Evolutionary conservation across 768 basidiomycete species (phyloP).

Genomic region (Pholiota microspora): DNA sequence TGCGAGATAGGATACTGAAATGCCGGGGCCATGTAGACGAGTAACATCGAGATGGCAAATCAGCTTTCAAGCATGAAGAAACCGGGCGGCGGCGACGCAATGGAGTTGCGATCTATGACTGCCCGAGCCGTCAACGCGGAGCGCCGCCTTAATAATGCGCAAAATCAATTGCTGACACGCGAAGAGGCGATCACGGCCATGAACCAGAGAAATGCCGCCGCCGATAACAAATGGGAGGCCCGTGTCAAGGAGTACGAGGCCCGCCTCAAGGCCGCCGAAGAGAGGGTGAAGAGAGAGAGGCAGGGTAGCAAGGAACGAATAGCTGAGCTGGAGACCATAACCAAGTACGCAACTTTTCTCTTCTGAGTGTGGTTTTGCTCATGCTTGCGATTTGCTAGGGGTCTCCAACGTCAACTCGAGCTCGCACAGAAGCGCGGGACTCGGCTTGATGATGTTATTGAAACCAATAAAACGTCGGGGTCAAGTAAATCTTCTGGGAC

Average conservation of each 20-base stretch:
- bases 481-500: conserved; percentile 10
- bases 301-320: conserved; percentile 92
- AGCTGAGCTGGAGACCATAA: conserved; percentile 63
- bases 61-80: conserved; percentile 67
- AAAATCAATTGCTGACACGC: conserved; percentile 78
- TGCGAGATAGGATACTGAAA: neutral
- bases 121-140: conserved; percentile 84
- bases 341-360: conserved; percentile 50
- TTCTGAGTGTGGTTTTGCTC: conserved; percentile 3
- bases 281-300: conserved; percentile 89
- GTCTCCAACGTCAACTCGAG: conserved; percentile 73
- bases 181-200: conserved; percentile 82
- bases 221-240: conserved; percentile 91
- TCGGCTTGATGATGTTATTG: conserved; percentile 55
- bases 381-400: conserved; percentile 51
- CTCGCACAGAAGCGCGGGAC: conserved; percentile 72
- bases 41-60: conserved; percentile 69
- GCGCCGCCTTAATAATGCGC: conserved; percentile 78
- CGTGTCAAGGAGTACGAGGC: conserved; percentile 92
- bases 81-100: conserved; percentile 56
- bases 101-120: conserved; percentile 68
- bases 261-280: conserved; percentile 78
- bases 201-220: conserved; percentile 66
- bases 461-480: conserved; percentile 30
- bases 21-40: conserved; percentile 41